A percentile compares a stretch with the other conserved stretches of the same genome.
Conservation (phyloP, 371 early-diverging fungal genomes). For the Saksenaea vasiformis region DNA sequence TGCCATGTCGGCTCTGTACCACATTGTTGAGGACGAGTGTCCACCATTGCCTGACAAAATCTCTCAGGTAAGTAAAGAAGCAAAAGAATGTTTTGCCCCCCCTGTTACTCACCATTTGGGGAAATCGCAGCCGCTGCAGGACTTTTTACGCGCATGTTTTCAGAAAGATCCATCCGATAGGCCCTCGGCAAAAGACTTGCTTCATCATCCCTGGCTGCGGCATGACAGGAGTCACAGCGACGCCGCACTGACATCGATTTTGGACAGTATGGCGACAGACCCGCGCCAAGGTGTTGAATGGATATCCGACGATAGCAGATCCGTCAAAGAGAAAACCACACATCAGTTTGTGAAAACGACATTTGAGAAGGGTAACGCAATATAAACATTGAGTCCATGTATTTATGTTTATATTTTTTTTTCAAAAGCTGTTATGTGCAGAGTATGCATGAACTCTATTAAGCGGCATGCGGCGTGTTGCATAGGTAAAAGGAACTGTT, state of each 20-base stretch:
- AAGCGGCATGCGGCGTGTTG: conserved; percentile 25
- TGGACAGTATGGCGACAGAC: conserved; percentile 14
- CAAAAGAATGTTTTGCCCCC: neutral
- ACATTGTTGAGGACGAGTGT: conserved; percentile 84
- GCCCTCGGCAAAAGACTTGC: conserved; percentile 64
- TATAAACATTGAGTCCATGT: neutral
- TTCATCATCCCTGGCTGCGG: conserved; percentile 68
- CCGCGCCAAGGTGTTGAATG: conserved; percentile 12
- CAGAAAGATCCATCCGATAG: conserved; percentile 71
- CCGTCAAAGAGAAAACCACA: conserved; percentile 10
- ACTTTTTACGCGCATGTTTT: conserved; percentile 77
- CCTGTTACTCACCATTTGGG: neutral
- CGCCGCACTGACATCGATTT: conserved; percentile 8
- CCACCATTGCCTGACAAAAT: conserved; percentile 80
- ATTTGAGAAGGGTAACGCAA: conserved; percentile 22
- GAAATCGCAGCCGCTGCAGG: conserved; percentile 49
- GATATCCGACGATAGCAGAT: conserved; percentile 10
- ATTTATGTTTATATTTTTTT: neutral
- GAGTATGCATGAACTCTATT: conserved; percentile 27
- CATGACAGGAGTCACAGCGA: neutral
- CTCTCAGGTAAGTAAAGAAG: conserved; percentile 53
- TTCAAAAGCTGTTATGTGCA: conserved; percentile 25
- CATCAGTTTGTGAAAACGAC: conserved; percentile 31
- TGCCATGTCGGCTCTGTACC: conserved; percentile 85
- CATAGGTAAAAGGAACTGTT: conserved; percentile 16